Conservation (phyloP, 345 rosid genomes). For the Eucalyptus victrix region DNA sequence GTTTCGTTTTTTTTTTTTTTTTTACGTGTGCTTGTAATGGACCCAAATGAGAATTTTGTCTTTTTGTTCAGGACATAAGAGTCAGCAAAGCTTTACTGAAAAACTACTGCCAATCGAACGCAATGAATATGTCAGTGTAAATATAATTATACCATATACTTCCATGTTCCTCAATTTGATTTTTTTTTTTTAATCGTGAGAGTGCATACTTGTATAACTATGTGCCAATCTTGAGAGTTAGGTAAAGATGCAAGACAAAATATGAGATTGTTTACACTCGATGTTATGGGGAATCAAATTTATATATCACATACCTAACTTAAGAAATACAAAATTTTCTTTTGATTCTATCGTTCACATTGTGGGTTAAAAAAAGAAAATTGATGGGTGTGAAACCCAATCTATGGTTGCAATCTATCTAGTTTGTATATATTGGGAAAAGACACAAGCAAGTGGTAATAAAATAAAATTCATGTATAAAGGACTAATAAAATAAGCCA, state of each 20-base stretch:
- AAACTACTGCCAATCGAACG: not conserved
- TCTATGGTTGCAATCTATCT: not conserved
- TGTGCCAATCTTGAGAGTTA: not conserved
- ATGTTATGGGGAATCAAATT: not conserved
- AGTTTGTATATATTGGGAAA: not conserved
- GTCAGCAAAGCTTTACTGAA: not conserved
- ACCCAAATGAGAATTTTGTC: not conserved
- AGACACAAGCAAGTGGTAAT: not conserved
- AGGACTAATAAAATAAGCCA: not conserved
- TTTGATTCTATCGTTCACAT: not conserved
- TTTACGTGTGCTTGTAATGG: not conserved
- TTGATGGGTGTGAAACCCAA: not conserved
- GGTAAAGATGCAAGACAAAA: not conserved
- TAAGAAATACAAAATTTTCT: not conserved
- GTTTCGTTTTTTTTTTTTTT: not conserved
- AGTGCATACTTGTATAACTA: not conserved
- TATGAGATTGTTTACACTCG: not conserved
- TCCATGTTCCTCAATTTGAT: not conserved
- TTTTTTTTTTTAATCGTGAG: not conserved
- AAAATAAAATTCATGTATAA: not conserved
- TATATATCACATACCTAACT: not conserved
- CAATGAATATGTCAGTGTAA: not conserved
- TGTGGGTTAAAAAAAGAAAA: not conserved
- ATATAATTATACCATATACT: not conserved
- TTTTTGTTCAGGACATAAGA: not conserved